These are phyloP conservation scores for Teratosphaeria viscida DNA, from an alignment of 2,329 filamentous ascomycete genomes.

Conservation along the genomic window DNA sequence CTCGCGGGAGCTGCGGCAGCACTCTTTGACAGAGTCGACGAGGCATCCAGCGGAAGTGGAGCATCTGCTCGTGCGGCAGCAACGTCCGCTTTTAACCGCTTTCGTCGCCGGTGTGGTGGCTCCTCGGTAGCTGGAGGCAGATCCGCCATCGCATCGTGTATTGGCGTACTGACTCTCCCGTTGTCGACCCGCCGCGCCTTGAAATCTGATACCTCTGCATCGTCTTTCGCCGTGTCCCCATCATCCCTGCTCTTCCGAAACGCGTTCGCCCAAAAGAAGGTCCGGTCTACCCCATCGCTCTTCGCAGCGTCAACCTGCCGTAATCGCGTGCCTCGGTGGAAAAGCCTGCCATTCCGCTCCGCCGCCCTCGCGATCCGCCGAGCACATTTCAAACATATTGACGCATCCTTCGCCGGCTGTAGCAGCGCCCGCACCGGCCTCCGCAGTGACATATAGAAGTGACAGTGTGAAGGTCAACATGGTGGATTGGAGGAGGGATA, in stretches of 20 bases:
- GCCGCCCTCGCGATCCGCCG: constrained; percentile 13
- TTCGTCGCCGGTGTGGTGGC: constrained; percentile 24
- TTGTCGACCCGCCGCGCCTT: not conserved
- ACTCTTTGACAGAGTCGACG: constrained; percentile 47
- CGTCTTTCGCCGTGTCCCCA: not conserved
- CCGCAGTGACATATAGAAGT: constrained; percentile 8
- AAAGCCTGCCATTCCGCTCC: constrained; percentile 7
- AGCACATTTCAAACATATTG: constrained; percentile 22
- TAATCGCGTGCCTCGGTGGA: constrained; percentile 10
- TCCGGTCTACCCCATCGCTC: constrained; percentile 19
- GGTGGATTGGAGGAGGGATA: not conserved
- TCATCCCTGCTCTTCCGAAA: constrained; percentile 8
- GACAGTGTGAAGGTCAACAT: not conserved
- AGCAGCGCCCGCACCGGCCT: constrained; percentile 7
- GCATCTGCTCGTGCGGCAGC: constrained; percentile 7
- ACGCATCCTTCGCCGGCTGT: not conserved
- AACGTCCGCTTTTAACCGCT: constrained; percentile 24
- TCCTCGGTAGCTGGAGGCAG: constrained; percentile 9
- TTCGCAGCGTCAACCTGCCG: constrained; percentile 14
- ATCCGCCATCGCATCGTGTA: constrained; percentile 1
- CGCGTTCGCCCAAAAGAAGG: constrained; percentile 27
- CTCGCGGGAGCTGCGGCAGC: constrained; percentile 46
- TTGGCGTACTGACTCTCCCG: not conserved
- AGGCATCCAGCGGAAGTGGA: constrained; percentile 48
- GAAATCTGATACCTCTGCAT: not conserved